Conservation (phyloP, 164 flowering plant genomes). For the Aristolochia fimbriata region DNA sequence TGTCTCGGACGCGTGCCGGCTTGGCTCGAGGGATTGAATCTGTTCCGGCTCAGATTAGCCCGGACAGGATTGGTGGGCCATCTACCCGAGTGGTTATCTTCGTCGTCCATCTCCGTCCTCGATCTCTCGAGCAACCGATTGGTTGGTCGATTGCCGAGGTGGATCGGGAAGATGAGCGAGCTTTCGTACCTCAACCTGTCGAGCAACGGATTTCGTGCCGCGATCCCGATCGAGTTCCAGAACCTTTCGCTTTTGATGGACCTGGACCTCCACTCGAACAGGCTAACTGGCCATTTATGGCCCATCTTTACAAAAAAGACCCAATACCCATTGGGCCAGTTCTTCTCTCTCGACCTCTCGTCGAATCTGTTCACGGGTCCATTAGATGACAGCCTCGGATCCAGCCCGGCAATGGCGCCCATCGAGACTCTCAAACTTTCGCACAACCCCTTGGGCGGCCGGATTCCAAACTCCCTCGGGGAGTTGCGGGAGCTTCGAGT, state of each 20-base stretch:
- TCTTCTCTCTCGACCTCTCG: slow-evolving; percentile 45
- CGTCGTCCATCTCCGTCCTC: slow-evolving; percentile 32
- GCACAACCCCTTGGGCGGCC: slow-evolving; percentile 36
- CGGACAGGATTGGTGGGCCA: slow-evolving; percentile 46
- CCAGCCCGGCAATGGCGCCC: slow-evolving; percentile 17
- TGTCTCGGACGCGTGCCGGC: slow-evolving; percentile 28
- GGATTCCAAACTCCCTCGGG: slow-evolving; percentile 41
- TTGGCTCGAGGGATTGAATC: slow-evolving; percentile 29
- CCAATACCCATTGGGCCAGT: slow-evolving; percentile 34
- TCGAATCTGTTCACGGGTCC: slow-evolving; percentile 41
- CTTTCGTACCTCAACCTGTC: slow-evolving; percentile 57
- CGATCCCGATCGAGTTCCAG: slow-evolving; percentile 42
- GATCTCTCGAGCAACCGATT: slow-evolving; percentile 59
- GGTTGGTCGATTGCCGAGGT: slow-evolving; percentile 38
- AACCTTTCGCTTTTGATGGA: slow-evolving; percentile 35
- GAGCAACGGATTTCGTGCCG: slow-evolving; percentile 45
- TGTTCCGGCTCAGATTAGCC: slow-evolving; percentile 37
- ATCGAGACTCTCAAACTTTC: slow-evolving; percentile 32
- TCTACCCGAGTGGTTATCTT: slow-evolving; percentile 44
- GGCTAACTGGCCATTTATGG: slow-evolving; percentile 26
- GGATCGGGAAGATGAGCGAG: slow-evolving; percentile 67
- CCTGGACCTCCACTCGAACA: slow-evolving; percentile 66
- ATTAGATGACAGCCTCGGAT: slow-evolving; percentile 27
- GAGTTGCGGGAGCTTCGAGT: slow-evolving; percentile 25
- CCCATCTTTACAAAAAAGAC: slow-evolving; percentile 25